These are phyloP conservation scores for Lasiosphaeris hirsuta DNA, from an alignment of 495 filamentous ascomycete genomes.

Conservation along the genomic window DNA sequence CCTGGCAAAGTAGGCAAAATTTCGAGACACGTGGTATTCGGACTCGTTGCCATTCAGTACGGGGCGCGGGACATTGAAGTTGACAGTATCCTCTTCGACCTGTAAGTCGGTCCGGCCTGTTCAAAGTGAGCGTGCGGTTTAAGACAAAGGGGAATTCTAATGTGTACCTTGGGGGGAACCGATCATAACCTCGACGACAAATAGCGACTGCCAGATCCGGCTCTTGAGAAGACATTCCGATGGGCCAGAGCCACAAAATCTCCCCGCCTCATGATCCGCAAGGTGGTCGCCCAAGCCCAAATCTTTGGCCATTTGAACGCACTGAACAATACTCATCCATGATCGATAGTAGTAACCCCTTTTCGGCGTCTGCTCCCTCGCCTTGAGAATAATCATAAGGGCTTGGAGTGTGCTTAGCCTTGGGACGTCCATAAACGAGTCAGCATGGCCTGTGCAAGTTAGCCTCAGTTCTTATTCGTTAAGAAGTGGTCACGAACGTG, in stretches of 20 bases:
- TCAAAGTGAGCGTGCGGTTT: slow-evolving; percentile 25
- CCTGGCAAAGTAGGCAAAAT: slow-evolving; percentile 76
- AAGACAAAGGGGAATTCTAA: neutral
- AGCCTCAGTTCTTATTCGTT: slow-evolving; percentile 16
- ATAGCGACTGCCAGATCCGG: slow-evolving; percentile 86
- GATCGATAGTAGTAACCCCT: slow-evolving; percentile 96
- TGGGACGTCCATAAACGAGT: slow-evolving; percentile 94
- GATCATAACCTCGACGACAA: slow-evolving; percentile 88
- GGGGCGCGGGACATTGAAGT: slow-evolving; percentile 64
- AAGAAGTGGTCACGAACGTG: slow-evolving; percentile 56
- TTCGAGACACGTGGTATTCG: slow-evolving; percentile 73
- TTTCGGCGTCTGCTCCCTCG: slow-evolving; percentile 84
- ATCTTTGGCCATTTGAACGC: slow-evolving; percentile 90
- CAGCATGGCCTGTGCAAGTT: slow-evolving; percentile 69
- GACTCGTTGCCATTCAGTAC: slow-evolving; percentile 66
- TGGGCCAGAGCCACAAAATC: slow-evolving; percentile 61
- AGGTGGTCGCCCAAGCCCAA: slow-evolving; percentile 87
- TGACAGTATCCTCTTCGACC: slow-evolving; percentile 71
- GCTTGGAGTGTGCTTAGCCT: slow-evolving; percentile 93
- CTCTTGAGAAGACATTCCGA: slow-evolving; percentile 81
- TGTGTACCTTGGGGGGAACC: slow-evolving; percentile 85
- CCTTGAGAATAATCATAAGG: slow-evolving; percentile 82
- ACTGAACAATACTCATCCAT: slow-evolving; percentile 94
- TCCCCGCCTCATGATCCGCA: slow-evolving; percentile 67
- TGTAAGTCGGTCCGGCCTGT: slow-evolving; percentile 79